A percentile compares a stretch with the other conserved stretches of the same genome.
phyloP scores from a whole-genome alignment of 371 early-diverging fungal genomes.

The Apophysomyces variabilis region DNA sequence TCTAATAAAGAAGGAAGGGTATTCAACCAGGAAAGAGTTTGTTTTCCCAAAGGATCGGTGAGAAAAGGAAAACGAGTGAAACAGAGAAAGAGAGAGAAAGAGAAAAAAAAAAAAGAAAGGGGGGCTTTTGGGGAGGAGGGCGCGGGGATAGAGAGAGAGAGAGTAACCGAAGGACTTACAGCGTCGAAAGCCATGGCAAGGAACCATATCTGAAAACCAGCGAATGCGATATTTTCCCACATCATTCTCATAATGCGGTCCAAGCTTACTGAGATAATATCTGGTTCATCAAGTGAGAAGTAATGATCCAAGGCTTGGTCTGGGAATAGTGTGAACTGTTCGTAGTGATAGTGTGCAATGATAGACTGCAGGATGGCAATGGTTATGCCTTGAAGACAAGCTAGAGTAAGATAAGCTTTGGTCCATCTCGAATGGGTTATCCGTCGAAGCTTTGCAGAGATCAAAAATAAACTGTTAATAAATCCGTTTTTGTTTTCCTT shows the following conservation, averaged over 20 bases:
- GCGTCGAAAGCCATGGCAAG: slow-evolving; percentile 54
- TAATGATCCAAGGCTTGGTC: slow-evolving; percentile 2
- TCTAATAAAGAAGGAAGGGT: slow-evolving; percentile 24
- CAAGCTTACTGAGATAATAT: slow-evolving; percentile 22
- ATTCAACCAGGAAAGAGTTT: not conserved
- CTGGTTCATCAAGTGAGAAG: not conserved
- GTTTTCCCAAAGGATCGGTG: not conserved
- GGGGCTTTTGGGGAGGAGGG: not conserved
- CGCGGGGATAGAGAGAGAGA: not conserved
- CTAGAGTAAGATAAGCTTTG: slow-evolving; percentile 35
- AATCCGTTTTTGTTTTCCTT: too few relatives aligned
- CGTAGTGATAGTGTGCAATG: slow-evolving; percentile 43
- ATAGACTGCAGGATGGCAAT: slow-evolving; percentile 39
- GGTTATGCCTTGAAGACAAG: slow-evolving; percentile 45
- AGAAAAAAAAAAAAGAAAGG: not conserved
- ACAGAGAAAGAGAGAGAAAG: not conserved
- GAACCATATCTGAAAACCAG: slow-evolving; percentile 50
- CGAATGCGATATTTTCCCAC: slow-evolving; percentile 55
- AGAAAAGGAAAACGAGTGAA: not conserved
- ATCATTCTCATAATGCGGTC: slow-evolving; percentile 42
- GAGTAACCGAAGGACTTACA: slow-evolving; percentile 25
- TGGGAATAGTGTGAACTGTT: slow-evolving; percentile 21
- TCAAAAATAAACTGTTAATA: not conserved
- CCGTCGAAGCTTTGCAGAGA: slow-evolving; percentile 31
- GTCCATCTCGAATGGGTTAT: slow-evolving; percentile 47